A percentile compares a stretch with the other conserved stretches of the same genome.
These are phyloP conservation scores for Pseudotsuga menziesii DNA, from an alignment of 75 land plant genomes.

Conservation along the genomic window DNA sequence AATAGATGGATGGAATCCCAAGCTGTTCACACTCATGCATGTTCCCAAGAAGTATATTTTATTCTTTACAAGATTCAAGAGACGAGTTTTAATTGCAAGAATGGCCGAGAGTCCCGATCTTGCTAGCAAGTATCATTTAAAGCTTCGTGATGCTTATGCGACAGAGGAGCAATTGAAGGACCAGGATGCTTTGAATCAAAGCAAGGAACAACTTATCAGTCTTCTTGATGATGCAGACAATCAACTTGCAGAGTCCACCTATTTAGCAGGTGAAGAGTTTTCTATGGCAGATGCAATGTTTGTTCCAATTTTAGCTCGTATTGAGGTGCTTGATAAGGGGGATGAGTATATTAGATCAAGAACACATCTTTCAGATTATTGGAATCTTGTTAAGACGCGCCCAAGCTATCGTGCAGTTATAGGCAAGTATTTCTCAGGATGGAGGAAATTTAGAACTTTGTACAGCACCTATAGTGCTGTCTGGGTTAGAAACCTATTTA, in stretches of 20 bases:
- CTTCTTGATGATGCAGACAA: constrained; percentile 81
- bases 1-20: constrained; percentile 83
- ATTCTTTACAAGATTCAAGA: constrained; percentile 63
- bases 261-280: constrained; percentile 69
- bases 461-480: constrained; percentile 54
- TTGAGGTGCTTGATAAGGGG: constrained; percentile 51
- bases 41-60: constrained; percentile 54
- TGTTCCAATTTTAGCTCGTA: constrained; percentile 70
- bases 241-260: constrained; percentile 45
- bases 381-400: constrained; percentile 52
- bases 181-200: constrained; percentile 40
- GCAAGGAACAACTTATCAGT: constrained; percentile 44
- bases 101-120: constrained; percentile 85
- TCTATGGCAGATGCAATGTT: constrained; percentile 83
- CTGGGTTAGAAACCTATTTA: constrained; percentile 46
- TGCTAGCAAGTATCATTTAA: constrained; percentile 70
- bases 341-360: constrained; percentile 57
- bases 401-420: constrained; percentile 73
- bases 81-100: constrained; percentile 78
- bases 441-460: constrained; percentile 64
- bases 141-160: constrained; percentile 70
- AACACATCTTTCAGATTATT: constrained; percentile 60
- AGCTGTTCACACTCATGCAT: constrained; percentile 70
- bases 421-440: constrained; percentile 66
- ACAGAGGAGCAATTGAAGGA: constrained; percentile 73